Conservation (phyloP, 2,329 filamentous ascomycete genomes). For the Nectriaceae sp. region DNA sequence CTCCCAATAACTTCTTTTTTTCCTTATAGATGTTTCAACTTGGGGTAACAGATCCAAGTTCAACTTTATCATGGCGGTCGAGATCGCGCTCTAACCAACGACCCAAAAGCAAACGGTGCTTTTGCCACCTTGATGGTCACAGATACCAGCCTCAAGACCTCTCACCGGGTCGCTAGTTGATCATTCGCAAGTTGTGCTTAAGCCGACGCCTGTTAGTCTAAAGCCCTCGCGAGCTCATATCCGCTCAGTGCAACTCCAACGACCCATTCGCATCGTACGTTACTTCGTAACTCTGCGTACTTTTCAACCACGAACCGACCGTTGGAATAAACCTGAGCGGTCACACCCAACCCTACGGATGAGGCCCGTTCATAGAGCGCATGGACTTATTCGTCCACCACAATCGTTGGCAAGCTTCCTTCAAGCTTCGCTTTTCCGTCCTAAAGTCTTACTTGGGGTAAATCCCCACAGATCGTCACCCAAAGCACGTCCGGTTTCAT, state of each 20-base stretch:
- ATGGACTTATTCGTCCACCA: background rate
- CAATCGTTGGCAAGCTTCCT: background rate
- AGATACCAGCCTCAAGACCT: background rate
- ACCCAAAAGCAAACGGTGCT: conserved; percentile 4
- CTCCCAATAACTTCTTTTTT: conserved; percentile 14
- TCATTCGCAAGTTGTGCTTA: too few relatives aligned
- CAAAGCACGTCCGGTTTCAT: conserved; percentile 2
- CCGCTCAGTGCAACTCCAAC: background rate
- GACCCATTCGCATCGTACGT: background rate
- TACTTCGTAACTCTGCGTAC: background rate
- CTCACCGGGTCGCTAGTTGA: background rate
- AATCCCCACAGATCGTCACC: conserved; percentile 14
- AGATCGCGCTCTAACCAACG: background rate
- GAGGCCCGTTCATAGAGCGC: background rate
- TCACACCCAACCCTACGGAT: background rate
- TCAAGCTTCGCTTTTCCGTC: background rate
- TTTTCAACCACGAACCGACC: background rate
- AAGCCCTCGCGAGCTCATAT: too few relatives aligned
- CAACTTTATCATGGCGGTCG: conserved; percentile 3
- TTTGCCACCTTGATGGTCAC: background rate
- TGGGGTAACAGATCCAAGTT: conserved; percentile 14
- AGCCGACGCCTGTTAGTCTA: too few relatives aligned
- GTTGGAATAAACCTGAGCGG: background rate
- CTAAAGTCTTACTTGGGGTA: background rate
- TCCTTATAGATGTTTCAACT: conserved; percentile 25